These are phyloP conservation scores for Raffaelea arxii DNA, from an alignment of 2,329 filamentous ascomycete species.

Conservation along the genomic window DNA sequence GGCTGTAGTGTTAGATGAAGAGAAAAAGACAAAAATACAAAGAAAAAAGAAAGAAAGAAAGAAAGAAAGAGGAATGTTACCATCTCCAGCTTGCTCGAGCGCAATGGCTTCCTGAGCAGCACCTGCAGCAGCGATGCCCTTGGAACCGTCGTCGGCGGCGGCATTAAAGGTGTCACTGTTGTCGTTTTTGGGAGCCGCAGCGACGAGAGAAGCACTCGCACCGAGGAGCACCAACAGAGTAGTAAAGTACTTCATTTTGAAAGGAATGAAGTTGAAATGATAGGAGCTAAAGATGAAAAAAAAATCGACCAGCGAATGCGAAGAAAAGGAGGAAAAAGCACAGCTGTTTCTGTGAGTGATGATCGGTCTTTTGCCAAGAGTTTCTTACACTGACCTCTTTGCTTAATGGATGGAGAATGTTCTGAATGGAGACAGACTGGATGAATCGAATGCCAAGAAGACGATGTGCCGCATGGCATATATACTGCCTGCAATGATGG, in stretches of 20 bases:
- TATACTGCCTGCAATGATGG: too few relatives aligned
- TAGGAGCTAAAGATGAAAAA: background rate
- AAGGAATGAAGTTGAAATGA: background rate
- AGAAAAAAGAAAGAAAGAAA: background rate
- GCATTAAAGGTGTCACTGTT: constrained; percentile 7
- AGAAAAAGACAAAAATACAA: too few relatives aligned
- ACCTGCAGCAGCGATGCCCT: constrained; percentile 5
- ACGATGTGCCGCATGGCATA: too few relatives aligned
- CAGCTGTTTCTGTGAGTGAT: constrained; percentile 5
- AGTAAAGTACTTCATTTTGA: constrained; percentile 12
- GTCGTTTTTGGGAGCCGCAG: constrained; percentile 7
- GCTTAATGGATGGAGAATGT: too few relatives aligned
- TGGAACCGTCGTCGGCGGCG: constrained; percentile 7
- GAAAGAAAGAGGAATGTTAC: background rate
- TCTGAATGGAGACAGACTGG: too few relatives aligned
- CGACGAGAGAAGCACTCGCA: constrained; percentile 9
- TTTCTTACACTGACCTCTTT: too few relatives aligned
- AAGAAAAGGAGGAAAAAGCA: constrained; percentile 6
- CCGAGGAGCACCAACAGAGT: constrained; percentile 9
- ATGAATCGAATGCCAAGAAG: too few relatives aligned
- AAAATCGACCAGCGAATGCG: constrained; percentile 5
- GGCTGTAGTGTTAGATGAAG: constrained; percentile 1
- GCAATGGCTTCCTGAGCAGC: constrained; percentile 8
- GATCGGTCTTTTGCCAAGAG: background rate
- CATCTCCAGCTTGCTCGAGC: constrained; percentile 9